Evolutionary conservation across 441 rosid genomes (phyloP), one percentile per base, ranked within the genome.

Genomic region (Bruguiera hainesii): DNA sequence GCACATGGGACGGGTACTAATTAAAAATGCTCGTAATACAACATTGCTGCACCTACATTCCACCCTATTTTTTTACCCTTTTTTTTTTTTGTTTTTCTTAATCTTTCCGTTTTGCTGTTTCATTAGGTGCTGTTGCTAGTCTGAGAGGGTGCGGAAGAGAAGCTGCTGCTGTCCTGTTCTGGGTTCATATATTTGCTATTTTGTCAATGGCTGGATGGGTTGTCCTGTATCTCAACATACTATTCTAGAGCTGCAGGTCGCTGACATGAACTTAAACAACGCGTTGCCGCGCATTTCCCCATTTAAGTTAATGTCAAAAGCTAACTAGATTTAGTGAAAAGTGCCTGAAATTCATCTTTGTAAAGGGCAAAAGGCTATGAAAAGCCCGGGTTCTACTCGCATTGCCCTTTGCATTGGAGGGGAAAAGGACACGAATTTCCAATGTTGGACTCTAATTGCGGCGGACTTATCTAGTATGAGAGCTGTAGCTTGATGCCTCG

Each of bases 141-240:
- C 85, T 96, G 21, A 84, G 98, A 66, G 99, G 99, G 25, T 93
- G 98, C 13, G 99, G 98, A 56, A 87, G 87, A 71, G 99, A 96
- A 68, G 89, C 99, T 10, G 98, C 97, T 21, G 93, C 97, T 23
- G 89, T 90, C 39, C 75, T 96, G 65, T 96, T 96, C 71, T 96
- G 98, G 98, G 99, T 96, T 74, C 99, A 96, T 74, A 89, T 96
- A 67, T 96, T 96, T 63, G 96, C 97, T 1, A 68, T 88, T 67
- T 68, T 96, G 69, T 86, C 99, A 46, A 93, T 93, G 97, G 98
- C 97, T 20, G 92, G 84, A 61, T 93, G 98, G 99, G 73, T 96
- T 66, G 75, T 87, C 30, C 92, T 96, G 25, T 96, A 83, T 75
- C 80, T 96, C 77, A 87, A 83, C 81, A 58, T 96, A 66, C 91